Evolutionary conservation across 2,329 filamentous ascomycete species (phyloP).

Genomic region (Blastomyces emzantsi): DNA sequence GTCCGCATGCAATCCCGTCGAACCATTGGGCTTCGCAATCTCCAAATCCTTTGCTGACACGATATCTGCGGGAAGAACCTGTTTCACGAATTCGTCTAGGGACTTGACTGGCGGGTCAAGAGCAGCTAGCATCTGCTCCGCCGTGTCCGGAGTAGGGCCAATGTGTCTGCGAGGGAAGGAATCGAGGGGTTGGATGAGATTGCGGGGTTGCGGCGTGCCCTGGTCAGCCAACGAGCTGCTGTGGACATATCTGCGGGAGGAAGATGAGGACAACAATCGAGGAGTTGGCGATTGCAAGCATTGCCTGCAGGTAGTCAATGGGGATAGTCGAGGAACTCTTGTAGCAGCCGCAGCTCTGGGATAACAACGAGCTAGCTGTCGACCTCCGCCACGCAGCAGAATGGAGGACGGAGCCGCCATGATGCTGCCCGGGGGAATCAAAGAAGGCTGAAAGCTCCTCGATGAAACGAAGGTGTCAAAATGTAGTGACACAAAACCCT

Average conservation of each 20-base stretch:
- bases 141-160: constrained; percentile 63
- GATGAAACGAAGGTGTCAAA: neutral
- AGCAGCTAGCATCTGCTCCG: constrained; percentile 67
- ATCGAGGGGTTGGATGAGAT: constrained; percentile 42
- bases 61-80: constrained; percentile 76
- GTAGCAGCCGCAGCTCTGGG: constrained; percentile 3
- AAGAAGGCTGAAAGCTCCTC: neutral
- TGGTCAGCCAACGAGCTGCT: constrained; percentile 89
- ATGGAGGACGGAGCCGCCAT: constrained; percentile 16
- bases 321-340: constrained; percentile 18
- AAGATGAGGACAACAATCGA: constrained; percentile 7
- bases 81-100: constrained; percentile 72
- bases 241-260: constrained; percentile 51
- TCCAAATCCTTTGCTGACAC: constrained; percentile 56
- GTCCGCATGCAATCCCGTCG: constrained; percentile 34
- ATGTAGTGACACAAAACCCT: neutral
- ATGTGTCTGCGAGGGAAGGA: constrained; percentile 77
- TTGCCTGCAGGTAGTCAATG: constrained; percentile 25
- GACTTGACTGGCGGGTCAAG: constrained; percentile 64
- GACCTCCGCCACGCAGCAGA: constrained; percentile 15
- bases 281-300: constrained; percentile 24
- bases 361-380: constrained; percentile 11
- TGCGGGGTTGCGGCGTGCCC: constrained; percentile 37
- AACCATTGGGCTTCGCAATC: constrained; percentile 42
- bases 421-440: neutral